Evolutionary conservation across 352 stramenopile genomes (phyloP), one percentile per base, ranked within the genome.

Genomic region (Phytophthora agathidicida): DNA sequence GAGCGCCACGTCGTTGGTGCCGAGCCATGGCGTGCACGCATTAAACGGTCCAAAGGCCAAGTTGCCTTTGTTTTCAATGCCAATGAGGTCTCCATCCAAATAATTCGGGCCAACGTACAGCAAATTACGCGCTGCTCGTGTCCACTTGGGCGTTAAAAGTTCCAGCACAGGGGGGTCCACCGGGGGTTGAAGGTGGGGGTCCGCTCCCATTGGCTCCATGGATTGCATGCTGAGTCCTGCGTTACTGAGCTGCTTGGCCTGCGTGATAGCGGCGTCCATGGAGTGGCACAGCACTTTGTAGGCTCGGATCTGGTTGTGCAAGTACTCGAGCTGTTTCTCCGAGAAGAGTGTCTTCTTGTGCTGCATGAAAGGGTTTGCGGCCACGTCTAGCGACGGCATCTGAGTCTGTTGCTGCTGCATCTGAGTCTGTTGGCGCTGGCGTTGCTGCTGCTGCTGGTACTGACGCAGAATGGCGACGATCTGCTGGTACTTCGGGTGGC

Each of bases 281-380:
- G 77, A 88, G 62, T 91, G 83, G 35, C 83, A 93, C 19, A 95
- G 70, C 28, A 82, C 65, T 60, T 93, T 95, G 68, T 89, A 95
- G 14, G 82, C 77, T 7, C 82, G 82, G 56, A 95, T 95, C 71
- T 95, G 86, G 55, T 89, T 85, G 66, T 95, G 86, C 38, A 95
- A 57, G 24, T 92, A 82, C 55, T 91, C 83, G 17, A 95, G 73
- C 62, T 95, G 86, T 54, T 87, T 89, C 24, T 93, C 86, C n/a
- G 86, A 86, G 62, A 95, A 95, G 10, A 95, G 67, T 32, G 77
- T 57, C 17, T 77, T 64, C 37, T 89, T 90, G 10, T 80, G 61
- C 48, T 84, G 71, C 43, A 93, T 46, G 46, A 93, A 91, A 28
- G 83, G 83, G 49, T 79, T 79, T 17, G 71, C 75, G 0, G 68